Evolutionary conservation across 176 grass and related monocot genomes (phyloP), one percentile per base, ranked within the genome.

Genomic region (Bromus sterilis): DNA sequence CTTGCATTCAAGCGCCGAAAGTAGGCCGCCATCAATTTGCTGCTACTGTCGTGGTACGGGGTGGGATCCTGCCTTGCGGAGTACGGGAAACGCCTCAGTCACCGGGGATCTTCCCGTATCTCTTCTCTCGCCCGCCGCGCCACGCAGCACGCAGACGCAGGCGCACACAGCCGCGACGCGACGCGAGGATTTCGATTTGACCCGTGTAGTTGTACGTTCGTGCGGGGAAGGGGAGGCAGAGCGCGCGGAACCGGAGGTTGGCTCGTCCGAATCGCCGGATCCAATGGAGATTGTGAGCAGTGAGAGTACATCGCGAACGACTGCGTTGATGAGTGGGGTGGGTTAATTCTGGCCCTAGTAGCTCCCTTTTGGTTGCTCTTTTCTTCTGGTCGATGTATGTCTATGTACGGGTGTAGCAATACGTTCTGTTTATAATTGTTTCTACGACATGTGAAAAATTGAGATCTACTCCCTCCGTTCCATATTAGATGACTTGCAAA

Each of bases 1-100:
- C 69, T 46, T 15, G 69, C 41, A 73, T 73, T 73, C 70, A 73
- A 73, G 70, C 70, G 70, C 70, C 70, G 70, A 73, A 73, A 73
- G 70, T 14, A 1, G 42, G 6, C 49, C 18, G 49, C 49, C 49
- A 53, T 53, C 21, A 53, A 16, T 53, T 20, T 67, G 2, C 63
- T n/a, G 32, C 7, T 66, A n/a, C 21, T 13, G 34, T n/a, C n/a
- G n/a, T n/a, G n/a, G n/a, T 67, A 39, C 34, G 68, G 13, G 14
- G n/a, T n/a, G n/a, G 0, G 40, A 71, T 46, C 39, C 34, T 44
- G 37, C 67, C 10, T 39, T 33, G 16, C 33, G n/a, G n/a, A n/a
- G 68, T 29, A 44, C 67, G 39, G 66, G 21, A 3, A 8, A 63
- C 28, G 14, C 0, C 12, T 32, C 25, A 15, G 21, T 69, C 36